Evolutionary conservation across 352 stramenopile genomes (phyloP).

Genomic region (Pythium graminicola): DNA sequence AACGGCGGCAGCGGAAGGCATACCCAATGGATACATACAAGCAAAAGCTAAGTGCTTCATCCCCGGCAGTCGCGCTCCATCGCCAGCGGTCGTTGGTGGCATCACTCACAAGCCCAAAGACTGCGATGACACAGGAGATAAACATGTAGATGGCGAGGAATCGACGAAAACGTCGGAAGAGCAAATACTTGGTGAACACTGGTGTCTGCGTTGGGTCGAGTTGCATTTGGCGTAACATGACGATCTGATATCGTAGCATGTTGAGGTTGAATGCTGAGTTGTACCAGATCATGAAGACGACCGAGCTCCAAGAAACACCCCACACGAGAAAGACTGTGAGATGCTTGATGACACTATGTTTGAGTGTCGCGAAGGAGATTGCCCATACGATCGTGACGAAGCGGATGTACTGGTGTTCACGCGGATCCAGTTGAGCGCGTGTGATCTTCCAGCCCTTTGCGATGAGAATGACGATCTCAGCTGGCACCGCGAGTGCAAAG

Average conservation of each 20-base stretch:
- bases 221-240: constrained; percentile 47
- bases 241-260: constrained; percentile 61
- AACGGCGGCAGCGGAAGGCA: constrained; percentile 53
- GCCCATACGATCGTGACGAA: constrained; percentile 47
- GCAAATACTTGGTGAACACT: constrained; percentile 57
- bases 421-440: constrained; percentile 29
- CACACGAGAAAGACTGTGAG: constrained; percentile 44
- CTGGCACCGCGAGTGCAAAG: constrained; percentile 37
- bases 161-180: constrained; percentile 47
- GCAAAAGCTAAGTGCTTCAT: constrained; percentile 39
- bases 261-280: constrained; percentile 65
- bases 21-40: constrained; percentile 42
- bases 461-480: constrained; percentile 46
- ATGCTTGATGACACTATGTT: constrained; percentile 38
- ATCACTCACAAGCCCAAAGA: constrained; percentile 39
- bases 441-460: constrained; percentile 74
- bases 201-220: constrained; percentile 42
- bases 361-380: constrained; percentile 35
- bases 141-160: constrained; percentile 53
- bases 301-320: constrained; percentile 41
- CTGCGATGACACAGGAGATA: constrained; percentile 34
- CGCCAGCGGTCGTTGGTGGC: constrained; percentile 31
- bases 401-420: constrained; percentile 52
- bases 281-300: constrained; percentile 69
- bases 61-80: constrained; percentile 24